Evolutionary conservation across 306 rosid genomes (phyloP).

Genomic region (Bauhinia variegata): DNA sequence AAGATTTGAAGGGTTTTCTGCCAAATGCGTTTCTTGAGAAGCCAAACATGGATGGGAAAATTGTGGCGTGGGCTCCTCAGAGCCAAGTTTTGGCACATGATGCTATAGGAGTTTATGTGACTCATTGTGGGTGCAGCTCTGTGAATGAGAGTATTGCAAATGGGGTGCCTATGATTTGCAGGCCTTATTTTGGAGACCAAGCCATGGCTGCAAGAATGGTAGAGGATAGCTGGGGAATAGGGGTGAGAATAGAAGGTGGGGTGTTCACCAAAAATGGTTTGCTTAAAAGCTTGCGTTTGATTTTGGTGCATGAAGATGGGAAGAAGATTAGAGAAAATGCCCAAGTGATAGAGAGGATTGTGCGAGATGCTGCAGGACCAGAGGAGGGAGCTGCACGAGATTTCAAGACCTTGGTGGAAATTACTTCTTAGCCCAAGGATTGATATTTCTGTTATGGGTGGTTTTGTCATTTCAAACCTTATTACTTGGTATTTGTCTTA

Average conservation of each 20-base stretch:
- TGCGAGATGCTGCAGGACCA: slow-evolving; percentile 34
- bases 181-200: slow-evolving; percentile 59
- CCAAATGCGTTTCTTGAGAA: slow-evolving; percentile 53
- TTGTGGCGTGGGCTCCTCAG: slow-evolving; percentile 63
- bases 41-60: slow-evolving; percentile 35
- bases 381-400: slow-evolving; percentile 38
- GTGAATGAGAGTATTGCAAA: slow-evolving; percentile 49
- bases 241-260: slow-evolving; percentile 48
- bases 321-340: slow-evolving; percentile 41
- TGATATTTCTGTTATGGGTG: too few relatives aligned
- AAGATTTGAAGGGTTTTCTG: slow-evolving; percentile 11
- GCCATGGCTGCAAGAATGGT: slow-evolving; percentile 42
- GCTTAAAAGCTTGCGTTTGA: slow-evolving; percentile 40
- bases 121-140: slow-evolving; percentile 58
- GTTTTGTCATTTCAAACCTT: too few relatives aligned
- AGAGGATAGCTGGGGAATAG: slow-evolving; percentile 51
- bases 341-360: slow-evolving; percentile 8
- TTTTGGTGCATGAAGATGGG: slow-evolving; percentile 48
- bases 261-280: slow-evolving; percentile 49
- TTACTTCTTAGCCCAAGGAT: slow-evolving; percentile 21
- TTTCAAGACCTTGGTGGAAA: slow-evolving; percentile 35
- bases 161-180: slow-evolving; percentile 58
- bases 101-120: slow-evolving; percentile 49
- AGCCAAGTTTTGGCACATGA: slow-evolving; percentile 48
- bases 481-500: too few relatives aligned